Base-by-base conservation (phyloP, 2,329 filamentous ascomycete genomes). In the Dissoconium aciculare region DNA sequence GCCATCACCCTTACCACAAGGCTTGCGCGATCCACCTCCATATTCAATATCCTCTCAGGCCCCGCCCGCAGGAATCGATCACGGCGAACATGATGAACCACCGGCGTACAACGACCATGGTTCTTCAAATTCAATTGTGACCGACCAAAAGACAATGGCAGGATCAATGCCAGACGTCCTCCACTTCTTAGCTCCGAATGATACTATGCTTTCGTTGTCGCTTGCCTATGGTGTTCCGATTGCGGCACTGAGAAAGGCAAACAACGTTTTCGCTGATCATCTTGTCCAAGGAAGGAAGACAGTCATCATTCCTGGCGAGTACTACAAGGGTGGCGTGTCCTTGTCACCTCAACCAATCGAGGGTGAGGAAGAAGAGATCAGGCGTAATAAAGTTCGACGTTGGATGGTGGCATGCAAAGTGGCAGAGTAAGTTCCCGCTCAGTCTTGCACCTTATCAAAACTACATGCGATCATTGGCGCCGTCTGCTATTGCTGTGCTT, bases 361-460 rank as follows among this genome's bases (percentile, higher is more conserved):
- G 32, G 72, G 75, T 28, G 78, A 82, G 48, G 76, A 78, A 27
- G 79, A 83, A 46, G 75, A 80, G 55, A 60, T 67, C 29, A 66
- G 73, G 39, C 85, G 81, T 56, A 64, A 60, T 11, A 75, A 74
- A 48, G 65, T 87, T 17, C 64, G 81, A 25, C 69, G 77, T 38
- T 87, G 77, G 63, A 85, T 85, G 80, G 72, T 82, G 2, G 64
- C 66, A 1, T 81, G 75, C 56, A 87, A 87, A 51, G 76, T 81
- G 15, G 60, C 69, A 14, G 77, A 85, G 61, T 85, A 74, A 57
- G 65, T 59, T 23, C 5, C n/a, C 14, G 30, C 29, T n/a, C 3
- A 23, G 28, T 19, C 21, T 31, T n/a, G 6, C n/a, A 5, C 13
- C 6, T 9, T 13, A 8, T 23, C 24, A 12, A 5, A 26, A 9